Evolutionary conservation across 2,329 filamentous ascomycete species (phyloP), one percentile per base, ranked within the genome.

Genomic region (Clonostachys solani): DNA sequence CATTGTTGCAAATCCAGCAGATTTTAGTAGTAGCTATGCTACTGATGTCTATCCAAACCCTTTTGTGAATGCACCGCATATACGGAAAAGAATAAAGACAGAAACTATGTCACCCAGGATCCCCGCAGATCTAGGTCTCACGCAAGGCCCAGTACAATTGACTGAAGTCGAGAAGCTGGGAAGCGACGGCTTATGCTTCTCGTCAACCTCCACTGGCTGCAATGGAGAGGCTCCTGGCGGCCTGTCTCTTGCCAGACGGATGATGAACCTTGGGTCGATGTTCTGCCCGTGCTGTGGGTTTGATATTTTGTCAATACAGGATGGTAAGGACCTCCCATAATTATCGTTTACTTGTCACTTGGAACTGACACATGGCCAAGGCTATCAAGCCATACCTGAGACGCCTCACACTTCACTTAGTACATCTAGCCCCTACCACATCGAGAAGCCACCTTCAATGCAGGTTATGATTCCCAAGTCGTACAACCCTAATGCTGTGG

Each of bases 201-300:
- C 12, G 15, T 42, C 15, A 42, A 29, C 16, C 23, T 42, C 41
- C 19, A 15, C 9, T 42, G 19, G 15, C 8, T 15, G 23, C 16
- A 19, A 13, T 15, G 41, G 23, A 19, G 16, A 42, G 16, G 15
- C 42, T 23, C 10, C 17, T 23, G 35, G 13, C n/a, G 49, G 48
- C 44, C 57, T 56, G 12, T 58, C 62, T 16, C 47, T 65, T 33
- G 51, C 55, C 15, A 56, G 52, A 43, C 56, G 62, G 33, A 53
- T 70, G 48, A 57, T 56, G 17, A 57, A 60, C 46, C 45, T 65
- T 42, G 55, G 53, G 15, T 44, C 56, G 23, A 47, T 61, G 15
- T 47, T 65, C 15, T 68, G 63, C 46, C 57, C 61, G 18, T 61
- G 57, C 44, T 69, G 67, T 49, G 56, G 58, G n/a, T 52, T 55